Evolutionary conservation across 2,329 filamentous ascomycete species (phyloP), one percentile per base, ranked within the genome.

Genomic region (Bipolaris cookei): DNA sequence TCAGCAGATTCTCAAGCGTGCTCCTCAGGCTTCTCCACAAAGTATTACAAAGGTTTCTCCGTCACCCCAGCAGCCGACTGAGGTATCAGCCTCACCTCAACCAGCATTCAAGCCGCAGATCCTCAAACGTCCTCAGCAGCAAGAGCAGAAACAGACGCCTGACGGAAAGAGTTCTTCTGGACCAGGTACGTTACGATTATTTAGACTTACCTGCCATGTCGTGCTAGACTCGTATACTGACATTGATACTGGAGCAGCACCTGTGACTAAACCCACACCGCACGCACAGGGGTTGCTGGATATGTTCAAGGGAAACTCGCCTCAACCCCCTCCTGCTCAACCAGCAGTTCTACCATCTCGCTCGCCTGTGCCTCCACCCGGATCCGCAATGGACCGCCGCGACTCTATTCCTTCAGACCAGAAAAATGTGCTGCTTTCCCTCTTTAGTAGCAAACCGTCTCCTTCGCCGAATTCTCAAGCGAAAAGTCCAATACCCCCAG

Each of bases 91-190:
- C 4, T 59, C 61, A 42, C 52, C 64, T 14, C 61, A 62, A 16
- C 58, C 62, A 4, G 53, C 62, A 1, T 77, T 76, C 62, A 70
- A 76, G 28, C 74, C 74, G 8, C 70, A 76, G 45, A 74, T 77
- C 39, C 51, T 77, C 18, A 73, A 72, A 53, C 69, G 74, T 11
- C 72, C 72, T 6, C 73, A 74, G 41, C 68, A 67, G 21, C 69
- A 64, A 6, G 48, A 59, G 3, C 68, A 66, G 20, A 62, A 63
- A 34, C 47, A 52, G 13, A 10, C 46, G 23, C 21, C 21, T 7
- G 37, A 28, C 10, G 49, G 32, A 4, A 44, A 45, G 32, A 45
- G 16, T 21, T 16, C 37, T 3, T n/a, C 21, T 25, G 50, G 21
- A 34, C 30, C 43, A 46, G 30, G 54, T 56, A 47, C 23, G 54